Conservation (phyloP, 192 early-diverging fungal genomes). For the Coemansia sp. region DNA sequence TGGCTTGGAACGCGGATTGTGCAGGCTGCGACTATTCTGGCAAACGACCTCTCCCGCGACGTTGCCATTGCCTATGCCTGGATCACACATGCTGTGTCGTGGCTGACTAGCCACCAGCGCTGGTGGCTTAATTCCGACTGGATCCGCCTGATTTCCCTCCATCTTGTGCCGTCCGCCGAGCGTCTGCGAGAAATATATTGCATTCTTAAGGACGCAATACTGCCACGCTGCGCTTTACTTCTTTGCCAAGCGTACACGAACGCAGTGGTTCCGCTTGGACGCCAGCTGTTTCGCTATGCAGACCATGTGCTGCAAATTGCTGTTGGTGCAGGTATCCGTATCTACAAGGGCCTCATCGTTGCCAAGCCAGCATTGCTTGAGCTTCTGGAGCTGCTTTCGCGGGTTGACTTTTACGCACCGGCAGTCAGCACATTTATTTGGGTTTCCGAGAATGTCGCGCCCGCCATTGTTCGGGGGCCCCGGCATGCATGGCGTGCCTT, state of each 20-base stretch:
- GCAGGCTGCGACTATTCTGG: conserved; percentile 22
- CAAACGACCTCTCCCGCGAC: conserved; percentile 22
- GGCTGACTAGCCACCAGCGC: conserved; percentile 16
- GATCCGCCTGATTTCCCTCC: not conserved
- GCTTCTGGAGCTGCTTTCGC: not conserved
- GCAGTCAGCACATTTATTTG: not conserved
- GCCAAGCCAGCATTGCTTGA: not conserved
- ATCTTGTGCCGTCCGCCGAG: not conserved
- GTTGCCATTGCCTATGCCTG: conserved; percentile 8
- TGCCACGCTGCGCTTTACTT: not conserved
- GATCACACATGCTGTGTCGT: not conserved
- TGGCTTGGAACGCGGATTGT: conserved; percentile 22
- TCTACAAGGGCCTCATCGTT: not conserved
- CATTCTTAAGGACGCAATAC: not conserved
- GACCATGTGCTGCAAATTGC: not conserved
- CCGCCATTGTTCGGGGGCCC: not conserved
- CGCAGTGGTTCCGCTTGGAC: not conserved
- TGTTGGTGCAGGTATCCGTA: not conserved
- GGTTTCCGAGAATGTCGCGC: not conserved
- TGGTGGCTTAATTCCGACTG: conserved; percentile 29
- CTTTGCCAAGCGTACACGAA: not conserved
- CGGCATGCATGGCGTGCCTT: conserved; percentile 3
- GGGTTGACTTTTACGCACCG: conserved; percentile 6
- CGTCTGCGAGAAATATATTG: not conserved
- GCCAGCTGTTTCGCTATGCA: not conserved